Evolutionary conservation across 192 early-diverging fungal genomes (phyloP).

Genomic region (Backusella tarrabulga): DNA sequence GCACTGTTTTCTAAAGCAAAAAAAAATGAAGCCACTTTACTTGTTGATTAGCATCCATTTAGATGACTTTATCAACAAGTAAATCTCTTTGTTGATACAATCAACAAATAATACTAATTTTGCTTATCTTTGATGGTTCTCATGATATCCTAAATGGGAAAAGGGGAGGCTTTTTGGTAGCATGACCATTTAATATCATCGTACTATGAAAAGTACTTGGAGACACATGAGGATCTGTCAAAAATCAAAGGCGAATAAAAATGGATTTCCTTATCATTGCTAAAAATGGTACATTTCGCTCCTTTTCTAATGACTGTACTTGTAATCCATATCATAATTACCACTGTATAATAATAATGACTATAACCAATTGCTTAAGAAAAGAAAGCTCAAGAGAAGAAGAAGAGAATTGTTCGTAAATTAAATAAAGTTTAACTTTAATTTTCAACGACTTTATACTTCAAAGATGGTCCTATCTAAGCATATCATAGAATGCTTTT

Average conservation of each 20-base stretch:
- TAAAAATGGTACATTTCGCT: background rate
- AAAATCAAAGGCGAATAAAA: slow-evolving; percentile 13
- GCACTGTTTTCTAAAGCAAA: background rate
- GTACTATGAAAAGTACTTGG: background rate
- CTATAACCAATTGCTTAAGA: background rate
- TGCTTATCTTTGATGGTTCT: background rate
- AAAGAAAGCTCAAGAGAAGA: background rate
- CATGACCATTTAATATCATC: slow-evolving; percentile 3
- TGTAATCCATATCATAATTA: background rate
- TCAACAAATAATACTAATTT: background rate
- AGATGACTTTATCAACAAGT: background rate
- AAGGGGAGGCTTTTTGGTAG: background rate
- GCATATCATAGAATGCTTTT: background rate
- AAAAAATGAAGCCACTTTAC: background rate
- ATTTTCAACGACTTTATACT: background rate
- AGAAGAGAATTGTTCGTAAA: background rate
- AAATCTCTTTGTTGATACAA: background rate
- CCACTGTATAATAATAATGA: background rate
- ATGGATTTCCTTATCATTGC: slow-evolving; percentile 14
- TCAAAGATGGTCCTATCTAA: background rate
- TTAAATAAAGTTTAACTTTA: background rate
- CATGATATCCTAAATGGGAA: background rate
- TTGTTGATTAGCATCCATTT: background rate
- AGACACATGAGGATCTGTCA: slow-evolving; percentile 15
- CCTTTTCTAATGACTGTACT: background rate